A percentile compares a stretch with the other conserved stretches of the same genome.
phyloP scores from a whole-genome alignment of 179 eudicot species.

The Carnegiea gigantea region DNA sequence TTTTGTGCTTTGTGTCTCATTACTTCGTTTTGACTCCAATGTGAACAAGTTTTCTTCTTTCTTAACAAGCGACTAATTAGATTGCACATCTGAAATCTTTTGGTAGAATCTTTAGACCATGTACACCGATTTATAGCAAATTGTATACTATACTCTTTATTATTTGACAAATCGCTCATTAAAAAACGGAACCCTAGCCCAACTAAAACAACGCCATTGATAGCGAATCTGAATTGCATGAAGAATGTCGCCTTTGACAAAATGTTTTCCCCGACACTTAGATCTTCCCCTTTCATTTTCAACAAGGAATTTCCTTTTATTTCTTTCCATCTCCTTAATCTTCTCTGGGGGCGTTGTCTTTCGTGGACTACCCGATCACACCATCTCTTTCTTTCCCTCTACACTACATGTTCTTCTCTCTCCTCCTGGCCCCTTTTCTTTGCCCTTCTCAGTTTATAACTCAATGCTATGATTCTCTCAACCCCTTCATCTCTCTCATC shows the following conservation, averaged over 20 bases:
- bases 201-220: neutral
- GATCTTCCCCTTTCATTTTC: neutral
- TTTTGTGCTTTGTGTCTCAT: no score
- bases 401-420: slow-evolving; percentile 6
- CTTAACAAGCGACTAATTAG: no score
- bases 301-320: neutral
- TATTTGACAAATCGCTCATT: no score
- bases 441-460: neutral
- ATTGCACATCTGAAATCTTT: no score
- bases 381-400: slow-evolving; percentile 58
- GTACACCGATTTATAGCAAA: no score
- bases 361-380: slow-evolving; percentile 10
- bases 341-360: neutral
- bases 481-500: neutral
- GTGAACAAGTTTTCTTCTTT: no score
- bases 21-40: no score
- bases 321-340: neutral
- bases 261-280: neutral
- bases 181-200: no score
- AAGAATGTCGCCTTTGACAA: slow-evolving; percentile 9
- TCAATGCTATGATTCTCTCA: neutral
- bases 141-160: no score
- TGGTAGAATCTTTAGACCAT: no score
- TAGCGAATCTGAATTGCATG: slow-evolving; percentile 1
- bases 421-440: neutral